A percentile compares a stretch with the other conserved stretches of the same genome.
phyloP scores from a whole-genome alignment of 495 filamentous ascomycete species.

The Chaetomium tenue region DNA sequence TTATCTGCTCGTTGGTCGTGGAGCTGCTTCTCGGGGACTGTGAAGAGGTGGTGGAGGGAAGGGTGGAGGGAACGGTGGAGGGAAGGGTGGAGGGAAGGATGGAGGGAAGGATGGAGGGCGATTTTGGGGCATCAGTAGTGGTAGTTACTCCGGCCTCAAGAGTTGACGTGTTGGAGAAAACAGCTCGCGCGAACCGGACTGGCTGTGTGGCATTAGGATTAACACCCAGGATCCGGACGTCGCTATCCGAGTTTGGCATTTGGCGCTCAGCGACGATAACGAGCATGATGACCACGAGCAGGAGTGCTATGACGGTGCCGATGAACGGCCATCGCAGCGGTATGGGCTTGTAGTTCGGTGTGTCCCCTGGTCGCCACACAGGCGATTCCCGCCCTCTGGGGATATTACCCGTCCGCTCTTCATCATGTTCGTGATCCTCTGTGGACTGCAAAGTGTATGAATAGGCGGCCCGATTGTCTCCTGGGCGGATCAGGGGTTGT shows the following conservation, averaged over 20 bases:
- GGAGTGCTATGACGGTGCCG: conserved; percentile 24
- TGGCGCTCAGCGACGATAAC: conserved; percentile 31
- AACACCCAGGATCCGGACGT: conserved; percentile 25
- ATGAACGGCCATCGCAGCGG: conserved; percentile 39
- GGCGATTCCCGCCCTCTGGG: conserved; percentile 5
- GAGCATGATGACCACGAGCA: conserved; percentile 32
- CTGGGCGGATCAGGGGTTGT: conserved; percentile 21
- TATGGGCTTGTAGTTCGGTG: conserved; percentile 37
- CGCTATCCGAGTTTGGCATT: conserved; percentile 37
- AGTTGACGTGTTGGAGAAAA: conserved; percentile 8
- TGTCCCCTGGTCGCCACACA: conserved; percentile 10
- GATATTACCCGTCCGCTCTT: conserved; percentile 3
- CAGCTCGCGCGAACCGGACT: conserved; percentile 7
- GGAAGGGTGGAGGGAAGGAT: not conserved
- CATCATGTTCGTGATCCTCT: conserved; percentile 31
- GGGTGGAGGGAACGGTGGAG: not conserved
- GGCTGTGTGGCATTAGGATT: conserved; percentile 21
- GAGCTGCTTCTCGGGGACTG: not conserved
- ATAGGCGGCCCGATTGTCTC: conserved; percentile 23
- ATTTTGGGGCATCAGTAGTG: too few species aligned
- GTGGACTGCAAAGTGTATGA: conserved; percentile 33
- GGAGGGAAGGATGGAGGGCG: not conserved
- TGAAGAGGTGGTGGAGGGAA: not conserved
- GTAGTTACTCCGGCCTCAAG: not conserved
- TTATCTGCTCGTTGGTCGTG: not conserved